Evolutionary conservation across 768 basidiomycete species (phyloP), one percentile per base, ranked within the genome.

Genomic region (Glaciozyma martinii): DNA sequence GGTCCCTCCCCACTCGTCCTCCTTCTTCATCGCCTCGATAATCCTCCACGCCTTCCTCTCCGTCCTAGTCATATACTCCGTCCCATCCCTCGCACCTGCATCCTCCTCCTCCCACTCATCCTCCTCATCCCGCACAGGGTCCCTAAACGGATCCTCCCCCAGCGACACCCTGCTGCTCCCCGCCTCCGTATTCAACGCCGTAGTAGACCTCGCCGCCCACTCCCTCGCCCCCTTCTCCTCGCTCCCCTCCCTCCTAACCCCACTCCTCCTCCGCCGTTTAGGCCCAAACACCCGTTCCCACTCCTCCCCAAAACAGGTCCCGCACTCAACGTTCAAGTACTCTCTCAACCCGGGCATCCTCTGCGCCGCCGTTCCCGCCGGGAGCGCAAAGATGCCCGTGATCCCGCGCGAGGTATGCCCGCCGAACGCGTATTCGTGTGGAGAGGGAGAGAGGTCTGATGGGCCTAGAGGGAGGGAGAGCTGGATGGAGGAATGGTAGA

Each of bases 401-500:
- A 47, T 18, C 27, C 42, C 46, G 8, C 53, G 57, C 23, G 44
- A 19, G 46, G 65, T 60, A 47, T 68, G 67, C 1, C 67, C 67
- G 15, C 67, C 67, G 47, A 62, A 68, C 30, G 67, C 67, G 30
- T 30, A 65, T n/a, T 68, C 67, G 27, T 9, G 16, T 3, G 60
- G 50, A 1, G 30, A 12, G 3, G 63, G 63, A 21, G 54, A 16
- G 23, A 15, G 21, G 53, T 68, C 67, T 50, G 67, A 44, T 2
- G 67, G 67, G 27, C 60, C 60, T 53, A 65, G 67, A 4, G 67
- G 67, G 27, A 65, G 19, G 16, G 37, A 3, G 49, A 68, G 56
- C 52, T 54, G 29, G 15, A 68, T 63, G 18, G 57, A 59, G 16
- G 67, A 61, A 42, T 68, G 67, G 54, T 68, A 62, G 32, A 68